Base-by-base conservation (phyloP, 2,329 filamentous ascomycete genomes). In the Scleromitrula shiraiana region DNA sequence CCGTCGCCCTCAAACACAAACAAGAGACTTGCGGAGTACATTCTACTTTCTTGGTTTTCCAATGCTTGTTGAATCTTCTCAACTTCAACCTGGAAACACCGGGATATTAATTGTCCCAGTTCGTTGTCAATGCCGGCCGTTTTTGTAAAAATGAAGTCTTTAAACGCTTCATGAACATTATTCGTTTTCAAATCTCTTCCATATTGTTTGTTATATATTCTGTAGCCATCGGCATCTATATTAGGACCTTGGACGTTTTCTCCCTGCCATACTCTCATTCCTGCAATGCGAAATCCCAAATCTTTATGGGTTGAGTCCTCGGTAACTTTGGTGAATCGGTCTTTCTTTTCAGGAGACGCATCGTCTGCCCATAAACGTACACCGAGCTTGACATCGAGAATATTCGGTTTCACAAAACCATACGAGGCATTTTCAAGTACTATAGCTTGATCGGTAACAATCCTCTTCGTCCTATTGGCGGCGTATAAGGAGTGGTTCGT, bases 371-470 rank as follows among this genome's bases (percentile, higher is more conserved):
- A 97, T 5, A 98, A 70, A 26, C 87, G 78, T 41, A 82, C 76
- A 36, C 93, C 93, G 17, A 98, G 78, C 70, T 98, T 98, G 55
- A 95, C 78, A 63, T 98, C 93, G 50, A 98, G 72, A 7, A 98
- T 88, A 59, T 95, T 97, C 6, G 93, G 88, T 50, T 79, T 77
- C 59, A 77, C 78, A 71, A 90, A 97, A 1, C 88, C 88, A 55
- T 78, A 76, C 0, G 88, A 82, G 6, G 87, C 78, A 64, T 96
- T 96, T 62, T 90, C 85, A 23, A 97, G 72, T 10, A 95, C 89
- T 15, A 96, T 82, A 2, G 87, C 86, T 46, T 80, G 74, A 47
- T 89, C 82, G 0, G 89, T 95, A 20, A 79, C 74, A 51, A 97
- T 90, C 32, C 57, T 61, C 51, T 59, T 63, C 23, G 26, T 27